Conservation (phyloP, 1,139 yeast species). For the Taphrina pruni region DNA sequence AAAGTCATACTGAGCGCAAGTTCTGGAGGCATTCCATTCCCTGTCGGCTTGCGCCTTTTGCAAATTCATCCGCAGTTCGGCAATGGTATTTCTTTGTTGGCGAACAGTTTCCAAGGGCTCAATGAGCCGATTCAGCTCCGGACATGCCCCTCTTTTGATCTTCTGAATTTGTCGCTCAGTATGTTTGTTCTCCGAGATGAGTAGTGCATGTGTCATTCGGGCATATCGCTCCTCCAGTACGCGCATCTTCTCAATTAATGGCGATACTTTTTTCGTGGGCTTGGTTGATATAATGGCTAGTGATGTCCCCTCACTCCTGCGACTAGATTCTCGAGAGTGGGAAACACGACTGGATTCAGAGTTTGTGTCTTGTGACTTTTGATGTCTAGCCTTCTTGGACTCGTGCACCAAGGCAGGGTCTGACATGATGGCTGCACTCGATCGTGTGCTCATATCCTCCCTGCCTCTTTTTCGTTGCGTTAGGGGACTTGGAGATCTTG, state of each 20-base stretch:
- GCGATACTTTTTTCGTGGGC: conserved; percentile 9
- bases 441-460: background rate
- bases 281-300: background rate
- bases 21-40: conserved; percentile 25
- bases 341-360: background rate
- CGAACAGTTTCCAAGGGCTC: conserved; percentile 18
- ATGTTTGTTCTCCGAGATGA: conserved; percentile 11
- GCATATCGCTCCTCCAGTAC: conserved; percentile 24
- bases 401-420: background rate
- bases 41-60: conserved; percentile 21
- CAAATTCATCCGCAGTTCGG: conserved; percentile 6
- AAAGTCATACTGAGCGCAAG: conserved; percentile 28
- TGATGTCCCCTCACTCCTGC: background rate
- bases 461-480: background rate
- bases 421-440: background rate
- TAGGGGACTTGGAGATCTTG: conserved; percentile 1
- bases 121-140: conserved; percentile 4
- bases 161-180: background rate
- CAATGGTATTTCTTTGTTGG: background rate
- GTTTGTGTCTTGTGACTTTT: background rate
- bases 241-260: conserved; percentile 16
- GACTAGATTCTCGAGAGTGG: background rate
- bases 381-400: background rate
- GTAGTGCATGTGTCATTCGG: conserved; percentile 11
- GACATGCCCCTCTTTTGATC: conserved; percentile 14